Evolutionary conservation across 2,329 filamentous ascomycete genomes (phyloP).

Genomic region (Colletotrichum sp.): DNA sequence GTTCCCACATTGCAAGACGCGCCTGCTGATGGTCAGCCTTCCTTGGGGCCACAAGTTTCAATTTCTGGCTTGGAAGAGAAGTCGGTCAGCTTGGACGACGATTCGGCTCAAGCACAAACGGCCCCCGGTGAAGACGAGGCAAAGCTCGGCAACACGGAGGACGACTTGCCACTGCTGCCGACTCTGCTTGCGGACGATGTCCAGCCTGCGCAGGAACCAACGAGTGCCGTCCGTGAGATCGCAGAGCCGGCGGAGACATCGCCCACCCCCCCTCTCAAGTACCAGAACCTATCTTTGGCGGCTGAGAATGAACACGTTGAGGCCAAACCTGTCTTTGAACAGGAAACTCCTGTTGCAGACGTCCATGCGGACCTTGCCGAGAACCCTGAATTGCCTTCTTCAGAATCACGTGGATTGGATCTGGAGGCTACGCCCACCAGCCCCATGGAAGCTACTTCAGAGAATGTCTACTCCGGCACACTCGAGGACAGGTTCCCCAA

Average conservation of each 20-base stretch:
- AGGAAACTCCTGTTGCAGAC: neutral
- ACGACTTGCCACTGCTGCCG: neutral
- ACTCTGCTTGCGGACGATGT: neutral
- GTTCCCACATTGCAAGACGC: neutral
- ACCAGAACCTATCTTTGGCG: constrained; percentile 19
- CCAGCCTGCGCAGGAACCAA: neutral
- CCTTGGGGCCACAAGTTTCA: neutral
- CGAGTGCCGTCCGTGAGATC: neutral
- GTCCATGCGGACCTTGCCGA: neutral
- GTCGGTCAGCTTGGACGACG: neutral
- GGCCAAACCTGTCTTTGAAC: neutral
- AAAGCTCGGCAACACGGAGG: neutral
- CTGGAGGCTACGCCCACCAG: neutral
- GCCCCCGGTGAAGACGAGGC: neutral
- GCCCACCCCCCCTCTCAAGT: constrained; percentile 16
- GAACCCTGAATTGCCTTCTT: neutral
- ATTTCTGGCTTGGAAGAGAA: neutral
- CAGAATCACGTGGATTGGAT: neutral
- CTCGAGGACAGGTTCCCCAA: neutral
- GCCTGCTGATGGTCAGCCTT: neutral
- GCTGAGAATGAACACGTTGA: neutral
- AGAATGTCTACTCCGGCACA: neutral
- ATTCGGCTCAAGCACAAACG: neutral
- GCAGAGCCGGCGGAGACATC: neutral
- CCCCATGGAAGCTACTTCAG: neutral